Evolutionary conservation across 306 rosid genomes (phyloP), one percentile per base, ranked within the genome.

Genomic region (Lathyrus tuberosus): DNA sequence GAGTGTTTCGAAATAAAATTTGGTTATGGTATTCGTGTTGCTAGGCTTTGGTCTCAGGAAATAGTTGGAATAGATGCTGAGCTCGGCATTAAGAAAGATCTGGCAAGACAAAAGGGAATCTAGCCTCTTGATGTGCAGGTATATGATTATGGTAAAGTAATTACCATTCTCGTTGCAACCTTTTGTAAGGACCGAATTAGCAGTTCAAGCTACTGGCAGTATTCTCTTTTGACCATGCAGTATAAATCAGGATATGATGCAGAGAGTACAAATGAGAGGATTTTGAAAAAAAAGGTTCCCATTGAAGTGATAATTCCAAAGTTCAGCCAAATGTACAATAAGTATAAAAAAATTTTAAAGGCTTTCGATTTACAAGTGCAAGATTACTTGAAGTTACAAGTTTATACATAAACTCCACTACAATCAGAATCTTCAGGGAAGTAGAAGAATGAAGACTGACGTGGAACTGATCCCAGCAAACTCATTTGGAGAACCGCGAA

Each of bases 401-500:
- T n/a, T n/a, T n/a, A n/a, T n/a, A n/a, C n/a, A n/a, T n/a, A n/a
- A n/a, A n/a, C n/a, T n/a, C n/a, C n/a, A n/a, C n/a, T n/a, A n/a
- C n/a, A n/a, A n/a, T n/a, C n/a, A n/a, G n/a, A n/a, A n/a, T n/a
- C n/a, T n/a, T n/a, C n/a, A n/a, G n/a, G n/a, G n/a, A n/a, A n/a
- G n/a, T n/a, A n/a, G n/a, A n/a, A n/a, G n/a, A n/a, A n/a, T n/a
- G n/a, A n/a, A n/a, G n/a, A n/a, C n/a, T 17, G 99, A 91, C 57
- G 99, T 94, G 58, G 99, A 72, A 58, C 99, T 97, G 67, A 94
- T 91, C 62, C 99, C 90, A 33, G 99, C 87, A 87, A 94, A 94
- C 82, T 91, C 97, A 88, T 94, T 94, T 4, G 99, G 99, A 76
- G 99, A 94, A 65, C 97, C 95, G 57, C 97, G 97, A 73, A 94